Evolutionary conservation across 345 rosid species (phyloP), one percentile per base, ranked within the genome.

Genomic region (Euphorbia pulcherrima): DNA sequence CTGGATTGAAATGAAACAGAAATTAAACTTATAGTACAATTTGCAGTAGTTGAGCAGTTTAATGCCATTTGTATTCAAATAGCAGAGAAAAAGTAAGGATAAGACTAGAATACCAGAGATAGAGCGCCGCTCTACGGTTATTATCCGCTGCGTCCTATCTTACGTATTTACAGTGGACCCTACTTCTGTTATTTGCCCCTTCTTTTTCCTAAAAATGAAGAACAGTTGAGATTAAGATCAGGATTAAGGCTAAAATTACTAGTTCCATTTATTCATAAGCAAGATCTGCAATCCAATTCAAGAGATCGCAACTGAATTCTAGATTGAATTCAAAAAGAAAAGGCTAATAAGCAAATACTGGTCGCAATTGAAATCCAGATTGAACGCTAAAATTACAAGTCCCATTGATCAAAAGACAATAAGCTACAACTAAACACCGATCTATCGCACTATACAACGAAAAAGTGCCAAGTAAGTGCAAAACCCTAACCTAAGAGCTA

Each of bases 1-100:
- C 64, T 74, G 29, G 73, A 60, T 8, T 77, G 72, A 59, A 70
- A 66, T 0, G 83, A 72, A 24, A 80, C 26, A 11, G 84, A 74
- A 47, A 47, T 53, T 9, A 62, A 60, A 62, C 75, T 72, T 26
- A 67, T 28, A 62, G 79, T 33, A 4, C 60, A 23, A 23, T 69
- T 56, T 12, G 81, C 60, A 56, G 68, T 27, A 0, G 73, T 16
- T 6, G 55, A 65, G 72, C 70, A 44, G 69, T 60, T 28, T 39
- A 68, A 65, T 30, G 77, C 81, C 84, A 74, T 74, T 57, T 30
- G 46, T 4, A 8, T 3, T n/a, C 27, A 16, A 9, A 30, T 20
- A 8, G 55, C 6, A 26, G 9, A 26, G 17, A 30, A 26, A 1
- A 1, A 4, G 23, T 39, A 8, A 5, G 75, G 64, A 46, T 56